Base-by-base conservation (phyloP, 345 rosid species). In the Hibiscus mutabilis region DNA sequence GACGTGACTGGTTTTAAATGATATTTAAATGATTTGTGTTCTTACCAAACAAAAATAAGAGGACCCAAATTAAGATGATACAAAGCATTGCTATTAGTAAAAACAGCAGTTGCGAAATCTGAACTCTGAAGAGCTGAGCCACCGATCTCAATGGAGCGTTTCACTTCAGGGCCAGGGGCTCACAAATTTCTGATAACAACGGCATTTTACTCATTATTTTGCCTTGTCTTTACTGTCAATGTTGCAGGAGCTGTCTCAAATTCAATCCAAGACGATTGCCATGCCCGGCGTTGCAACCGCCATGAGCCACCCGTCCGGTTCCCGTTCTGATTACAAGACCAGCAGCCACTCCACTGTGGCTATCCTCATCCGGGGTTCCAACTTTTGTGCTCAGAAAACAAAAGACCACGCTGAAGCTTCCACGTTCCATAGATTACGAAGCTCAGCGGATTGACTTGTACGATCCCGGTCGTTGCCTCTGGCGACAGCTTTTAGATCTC, bases 311-410 rank as follows among this genome's bases (percentile, higher is more conserved):
- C 33, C 8, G 18, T 72, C 59, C 49, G 40, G 31, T 72, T 72
- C 21, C 75, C 75, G 0, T 72, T 72, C 60, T 33, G 61, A 13
- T 42, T 73, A 33, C 13, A 73, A 62, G 53, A 12, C n/a, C 59
- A 5, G 11, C 75, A 73, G n/a, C 52, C 75, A 3, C 52, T 44
- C 12, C 59, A 31, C 61, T 63, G 75, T 44, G 62, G 75, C 19
- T 73, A 69, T 19, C 31, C 60, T 57, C 35, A 71, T n/a, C 66
- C 66, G 2, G 61, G 75, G 35, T 73, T 73, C 18, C 60, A 51
- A 22, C 69, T 73, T 2, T 62, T 62, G 40, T 73, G 75, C 62
- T 44, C 60, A 2, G 69, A 73, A 51, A 29, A 35, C 13, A 63
- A 63, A 40, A 73, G 22, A 73, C 60, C 21, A 0, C 52, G 47